Conservation (phyloP, 768 basidiomycete species). For the Rhodotorula paludigena region DNA sequence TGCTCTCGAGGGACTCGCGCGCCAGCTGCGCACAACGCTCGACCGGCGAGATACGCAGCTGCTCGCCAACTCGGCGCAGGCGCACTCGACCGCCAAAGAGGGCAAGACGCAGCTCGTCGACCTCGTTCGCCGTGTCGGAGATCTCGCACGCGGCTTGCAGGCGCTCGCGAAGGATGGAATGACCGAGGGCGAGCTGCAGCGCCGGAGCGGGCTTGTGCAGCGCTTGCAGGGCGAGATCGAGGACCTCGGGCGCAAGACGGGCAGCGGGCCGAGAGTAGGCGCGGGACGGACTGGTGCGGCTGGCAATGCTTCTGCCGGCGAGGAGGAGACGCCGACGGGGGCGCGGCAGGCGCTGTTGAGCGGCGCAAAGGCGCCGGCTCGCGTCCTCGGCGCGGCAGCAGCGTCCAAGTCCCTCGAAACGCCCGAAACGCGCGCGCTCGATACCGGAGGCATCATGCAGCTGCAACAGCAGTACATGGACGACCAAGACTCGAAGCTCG, state of each 20-base stretch:
- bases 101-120: slow-evolving; percentile 81
- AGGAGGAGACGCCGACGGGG: slow-evolving; percentile 42
- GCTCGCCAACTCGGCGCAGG: slow-evolving; percentile 64
- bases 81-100: slow-evolving; percentile 73
- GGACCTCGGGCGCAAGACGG: slow-evolving; percentile 78
- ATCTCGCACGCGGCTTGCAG: slow-evolving; percentile 64
- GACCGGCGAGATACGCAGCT: slow-evolving; percentile 81
- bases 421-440: slow-evolving; percentile 76
- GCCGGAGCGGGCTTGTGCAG: slow-evolving; percentile 82
- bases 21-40: slow-evolving; percentile 77
- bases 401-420: slow-evolving; percentile 62
- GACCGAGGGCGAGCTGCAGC: slow-evolving; percentile 84
- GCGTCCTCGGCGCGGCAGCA: slow-evolving; percentile 66
- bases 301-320: slow-evolving; percentile 2
- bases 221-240: slow-evolving; percentile 85
- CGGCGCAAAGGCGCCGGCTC: slow-evolving; percentile 51
- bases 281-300: background rate
- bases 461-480: slow-evolving; percentile 76
- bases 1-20: slow-evolving; percentile 67
- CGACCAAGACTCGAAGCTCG: slow-evolving; percentile 76
- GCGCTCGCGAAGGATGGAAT: slow-evolving; percentile 65
- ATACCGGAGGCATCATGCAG: slow-evolving; percentile 70
- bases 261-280: slow-evolving; percentile 59
- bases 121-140: slow-evolving; percentile 66
- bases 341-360: slow-evolving; percentile 63